These are phyloP conservation scores for Nicotiana noctiflora DNA, from an alignment of 257 asterid species.

Conservation along the genomic window DNA sequence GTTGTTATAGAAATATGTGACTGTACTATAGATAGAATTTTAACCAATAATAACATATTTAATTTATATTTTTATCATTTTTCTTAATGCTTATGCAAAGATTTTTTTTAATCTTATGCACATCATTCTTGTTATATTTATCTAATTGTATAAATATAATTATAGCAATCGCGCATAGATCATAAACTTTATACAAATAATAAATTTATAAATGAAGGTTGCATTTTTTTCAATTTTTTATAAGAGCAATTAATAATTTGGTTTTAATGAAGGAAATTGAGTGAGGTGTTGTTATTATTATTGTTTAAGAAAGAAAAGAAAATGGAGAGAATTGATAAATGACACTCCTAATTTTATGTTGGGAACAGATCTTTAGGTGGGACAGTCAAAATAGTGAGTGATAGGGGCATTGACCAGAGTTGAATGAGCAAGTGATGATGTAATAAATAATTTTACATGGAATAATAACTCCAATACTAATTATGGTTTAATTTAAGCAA, in stretches of 20 bases:
- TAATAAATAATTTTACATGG: slow-evolving; percentile 17
- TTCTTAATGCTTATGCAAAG: too few relatives aligned
- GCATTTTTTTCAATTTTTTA: neutral
- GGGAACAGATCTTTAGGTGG: slow-evolving; percentile 7
- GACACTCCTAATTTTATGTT: neutral
- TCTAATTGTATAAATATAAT: too few relatives aligned
- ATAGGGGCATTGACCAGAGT: slow-evolving; percentile 18
- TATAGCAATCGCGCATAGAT: too few relatives aligned
- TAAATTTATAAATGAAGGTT: neutral
- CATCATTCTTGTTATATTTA: too few relatives aligned
- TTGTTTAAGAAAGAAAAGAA: neutral
- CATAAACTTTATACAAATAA: too few relatives aligned
- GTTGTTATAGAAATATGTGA: too few relatives aligned
- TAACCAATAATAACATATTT: too few relatives aligned
- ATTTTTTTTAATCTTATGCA: too few relatives aligned
- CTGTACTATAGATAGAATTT: too few relatives aligned
- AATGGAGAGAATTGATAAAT: neutral
- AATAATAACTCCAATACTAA: neutral
- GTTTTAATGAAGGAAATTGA: neutral
- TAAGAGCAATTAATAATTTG: neutral
- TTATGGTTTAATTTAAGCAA: too few relatives aligned
- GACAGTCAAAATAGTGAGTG: slow-evolving; percentile 18
- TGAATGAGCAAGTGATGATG: slow-evolving; percentile 18
- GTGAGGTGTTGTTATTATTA: neutral
- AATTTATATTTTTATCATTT: too few relatives aligned